Conservation (phyloP, 495 filamentous ascomycete genomes). For the Penicillium waksmanii region DNA sequence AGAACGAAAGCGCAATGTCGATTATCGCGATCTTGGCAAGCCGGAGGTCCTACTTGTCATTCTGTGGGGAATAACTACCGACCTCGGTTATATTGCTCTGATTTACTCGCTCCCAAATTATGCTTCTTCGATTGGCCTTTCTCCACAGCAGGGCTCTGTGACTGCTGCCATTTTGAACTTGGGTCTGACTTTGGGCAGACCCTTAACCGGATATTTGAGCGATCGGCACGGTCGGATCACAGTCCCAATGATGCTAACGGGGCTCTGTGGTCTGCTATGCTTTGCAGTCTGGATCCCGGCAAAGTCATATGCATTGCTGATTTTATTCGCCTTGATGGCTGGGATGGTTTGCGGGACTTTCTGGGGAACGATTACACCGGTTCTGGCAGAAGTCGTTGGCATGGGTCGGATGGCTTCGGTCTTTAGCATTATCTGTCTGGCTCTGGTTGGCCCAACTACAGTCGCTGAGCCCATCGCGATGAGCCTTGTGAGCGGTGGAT, state of each 20-base stretch:
- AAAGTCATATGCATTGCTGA: constrained; percentile 59
- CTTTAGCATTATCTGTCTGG: constrained; percentile 66
- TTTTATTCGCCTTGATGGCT: constrained; percentile 66
- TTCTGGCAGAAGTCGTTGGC: constrained; percentile 71
- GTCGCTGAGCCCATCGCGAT: constrained; percentile 71
- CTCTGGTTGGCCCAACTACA: constrained; percentile 66
- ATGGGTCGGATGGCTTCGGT: constrained; percentile 62
- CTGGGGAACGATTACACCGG: constrained; percentile 69
- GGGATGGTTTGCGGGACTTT: constrained; percentile 71
- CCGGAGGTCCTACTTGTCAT: constrained; percentile 61
- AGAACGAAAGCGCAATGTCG: constrained; percentile 57
- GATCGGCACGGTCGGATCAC: constrained; percentile 72
- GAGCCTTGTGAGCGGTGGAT: constrained; percentile 52
- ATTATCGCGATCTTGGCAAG: constrained; percentile 57
- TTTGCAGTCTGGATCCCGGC: constrained; percentile 74
- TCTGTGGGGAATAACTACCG: constrained; percentile 64
- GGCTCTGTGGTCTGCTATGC: constrained; percentile 60
- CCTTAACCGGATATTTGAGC: constrained; percentile 67
- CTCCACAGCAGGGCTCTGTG: constrained; percentile 62
- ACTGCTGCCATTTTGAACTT: constrained; percentile 71
- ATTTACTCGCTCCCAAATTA: constrained; percentile 76
- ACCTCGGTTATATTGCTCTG: constrained; percentile 73
- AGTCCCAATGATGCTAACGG: constrained; percentile 62
- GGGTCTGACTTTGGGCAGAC: constrained; percentile 65
- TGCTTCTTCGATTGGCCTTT: constrained; percentile 64